These are phyloP conservation scores for Cenchrus purpureus DNA, from an alignment of 176 grass and related monocot genomes.

Conservation along the genomic window DNA sequence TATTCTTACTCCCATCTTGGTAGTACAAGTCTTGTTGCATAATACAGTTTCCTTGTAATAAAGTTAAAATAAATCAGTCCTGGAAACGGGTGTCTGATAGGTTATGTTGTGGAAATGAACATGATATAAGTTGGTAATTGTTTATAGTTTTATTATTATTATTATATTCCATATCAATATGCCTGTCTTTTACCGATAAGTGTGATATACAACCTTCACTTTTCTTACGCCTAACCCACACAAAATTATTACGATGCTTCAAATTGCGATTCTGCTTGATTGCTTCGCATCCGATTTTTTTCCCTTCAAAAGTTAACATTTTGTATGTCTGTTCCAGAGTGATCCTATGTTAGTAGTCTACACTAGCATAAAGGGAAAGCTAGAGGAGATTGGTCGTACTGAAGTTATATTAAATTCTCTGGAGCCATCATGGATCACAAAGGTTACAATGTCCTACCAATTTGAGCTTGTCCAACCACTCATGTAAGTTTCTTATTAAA, in stretches of 20 bases:
- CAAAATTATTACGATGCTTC: background rate
- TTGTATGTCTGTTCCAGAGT: slow-evolving; percentile 60
- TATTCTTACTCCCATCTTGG: background rate
- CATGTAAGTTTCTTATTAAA: slow-evolving; percentile 62
- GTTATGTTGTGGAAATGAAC: background rate
- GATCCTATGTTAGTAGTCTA: slow-evolving; percentile 91
- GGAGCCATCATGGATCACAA: slow-evolving; percentile 89
- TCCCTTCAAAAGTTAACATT: background rate
- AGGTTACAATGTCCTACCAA: slow-evolving; percentile 83
- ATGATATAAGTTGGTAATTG: background rate
- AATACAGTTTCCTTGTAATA: background rate
- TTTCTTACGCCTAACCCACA: background rate
- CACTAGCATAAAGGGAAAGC: slow-evolving; percentile 61
- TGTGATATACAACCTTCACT: background rate
- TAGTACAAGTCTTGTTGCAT: background rate
- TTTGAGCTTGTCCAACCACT: slow-evolving; percentile 93
- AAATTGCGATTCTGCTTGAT: slow-evolving; percentile 20
- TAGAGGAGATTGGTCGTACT: slow-evolving; percentile 92
- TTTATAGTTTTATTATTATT: background rate
- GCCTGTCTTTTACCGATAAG: background rate
- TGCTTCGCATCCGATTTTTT: slow-evolving; percentile 14
- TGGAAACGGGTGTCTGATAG: slow-evolving; percentile 7
- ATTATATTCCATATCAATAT: background rate
- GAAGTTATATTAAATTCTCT: slow-evolving; percentile 88
- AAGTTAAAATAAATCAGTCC: background rate